These are phyloP conservation scores for Phytophthora fragariae DNA, from an alignment of 352 stramenopile species.

Conservation along the genomic window DNA sequence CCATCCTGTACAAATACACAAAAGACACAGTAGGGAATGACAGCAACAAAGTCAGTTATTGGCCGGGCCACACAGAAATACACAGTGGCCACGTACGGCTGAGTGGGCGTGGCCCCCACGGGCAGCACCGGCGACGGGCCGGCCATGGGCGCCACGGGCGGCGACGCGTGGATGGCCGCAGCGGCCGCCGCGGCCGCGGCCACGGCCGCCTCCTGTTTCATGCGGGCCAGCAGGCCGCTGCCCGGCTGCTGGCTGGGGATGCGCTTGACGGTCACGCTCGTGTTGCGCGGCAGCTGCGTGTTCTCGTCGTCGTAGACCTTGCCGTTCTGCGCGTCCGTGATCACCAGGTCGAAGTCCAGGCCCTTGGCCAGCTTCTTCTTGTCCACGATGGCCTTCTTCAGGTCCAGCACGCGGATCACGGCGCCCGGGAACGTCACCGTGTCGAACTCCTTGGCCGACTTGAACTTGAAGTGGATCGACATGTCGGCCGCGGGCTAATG, in stretches of 20 bases:
- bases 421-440: conserved; percentile 87
- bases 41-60: conserved; percentile 25
- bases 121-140: conserved; percentile 50
- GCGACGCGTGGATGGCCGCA: conserved; percentile 43
- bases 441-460: conserved; percentile 91
- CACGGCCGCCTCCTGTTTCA: conserved; percentile 84
- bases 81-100: conserved; percentile 50
- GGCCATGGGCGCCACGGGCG: conserved; percentile 50
- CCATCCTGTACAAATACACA: conserved; percentile 29
- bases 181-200: conserved; percentile 60
- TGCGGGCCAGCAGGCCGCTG: conserved; percentile 79
- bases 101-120: conserved; percentile 27
- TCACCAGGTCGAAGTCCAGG: conserved; percentile 92
- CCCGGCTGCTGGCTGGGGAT: conserved; percentile 85
- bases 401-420: conserved; percentile 87
- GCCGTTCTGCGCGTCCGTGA: conserved; percentile 93
- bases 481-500: conserved; percentile 38
- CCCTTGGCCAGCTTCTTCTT: conserved; percentile 94
- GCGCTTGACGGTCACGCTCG: conserved; percentile 92
- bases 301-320: conserved; percentile 94
- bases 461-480: conserved; percentile 94
- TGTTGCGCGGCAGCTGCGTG: conserved; percentile 90
- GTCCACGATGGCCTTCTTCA: conserved; percentile 95
- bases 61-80: conserved; percentile 3
- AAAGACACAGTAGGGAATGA: not conserved